phyloP scores from a whole-genome alignment of 2,329 filamentous ascomycete species.

The Cladobotryum mycophilum region DNA sequence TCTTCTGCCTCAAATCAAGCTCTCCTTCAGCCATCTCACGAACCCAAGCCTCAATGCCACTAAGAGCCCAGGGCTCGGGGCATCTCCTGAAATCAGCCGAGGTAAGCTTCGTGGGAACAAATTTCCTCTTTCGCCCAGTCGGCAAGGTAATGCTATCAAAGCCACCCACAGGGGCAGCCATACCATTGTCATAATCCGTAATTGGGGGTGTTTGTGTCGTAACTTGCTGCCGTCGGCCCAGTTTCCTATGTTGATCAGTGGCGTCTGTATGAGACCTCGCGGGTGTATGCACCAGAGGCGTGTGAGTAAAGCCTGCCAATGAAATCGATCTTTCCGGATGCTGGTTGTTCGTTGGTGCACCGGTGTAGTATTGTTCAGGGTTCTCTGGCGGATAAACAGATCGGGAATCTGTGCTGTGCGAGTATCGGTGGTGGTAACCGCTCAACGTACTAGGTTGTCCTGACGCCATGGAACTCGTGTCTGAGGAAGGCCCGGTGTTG shows the following conservation, averaged over 20 bases:
- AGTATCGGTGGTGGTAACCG: slow-evolving; percentile 42
- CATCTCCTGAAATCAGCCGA: slow-evolving; percentile 78
- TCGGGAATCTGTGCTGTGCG: slow-evolving; percentile 41
- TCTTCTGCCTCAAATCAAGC: slow-evolving; percentile 75
- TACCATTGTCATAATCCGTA: slow-evolving; percentile 51
- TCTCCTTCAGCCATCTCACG: slow-evolving; percentile 87
- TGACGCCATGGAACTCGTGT: slow-evolving; percentile 49
- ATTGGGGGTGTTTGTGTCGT: slow-evolving; percentile 45
- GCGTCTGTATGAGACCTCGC: slow-evolving; percentile 92
- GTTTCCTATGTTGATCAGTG: slow-evolving; percentile 58
- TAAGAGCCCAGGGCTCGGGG: slow-evolving; percentile 85
- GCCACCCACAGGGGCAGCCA: slow-evolving; percentile 47
- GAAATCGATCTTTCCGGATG: slow-evolving; percentile 70
- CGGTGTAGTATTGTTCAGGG: slow-evolving; percentile 46
- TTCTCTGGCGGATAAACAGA: slow-evolving; percentile 30
- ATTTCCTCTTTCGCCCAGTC: slow-evolving; percentile 71
- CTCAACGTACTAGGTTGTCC: slow-evolving; percentile 36
- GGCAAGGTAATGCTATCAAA: slow-evolving; percentile 84
- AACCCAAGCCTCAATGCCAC: slow-evolving; percentile 80
- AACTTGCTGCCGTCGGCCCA: slow-evolving; percentile 45
- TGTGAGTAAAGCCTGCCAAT: slow-evolving; percentile 72
- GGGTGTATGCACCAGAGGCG: slow-evolving; percentile 73
- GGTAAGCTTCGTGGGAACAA: slow-evolving; percentile 78
- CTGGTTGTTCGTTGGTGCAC: slow-evolving; percentile 29
- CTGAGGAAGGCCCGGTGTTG: slow-evolving; percentile 49